A percentile compares a stretch with the other conserved stretches of the same genome.
Evolutionary conservation across 2,329 filamentous ascomycete genomes (phyloP).

Genomic region (Aspergillus piperis): DNA sequence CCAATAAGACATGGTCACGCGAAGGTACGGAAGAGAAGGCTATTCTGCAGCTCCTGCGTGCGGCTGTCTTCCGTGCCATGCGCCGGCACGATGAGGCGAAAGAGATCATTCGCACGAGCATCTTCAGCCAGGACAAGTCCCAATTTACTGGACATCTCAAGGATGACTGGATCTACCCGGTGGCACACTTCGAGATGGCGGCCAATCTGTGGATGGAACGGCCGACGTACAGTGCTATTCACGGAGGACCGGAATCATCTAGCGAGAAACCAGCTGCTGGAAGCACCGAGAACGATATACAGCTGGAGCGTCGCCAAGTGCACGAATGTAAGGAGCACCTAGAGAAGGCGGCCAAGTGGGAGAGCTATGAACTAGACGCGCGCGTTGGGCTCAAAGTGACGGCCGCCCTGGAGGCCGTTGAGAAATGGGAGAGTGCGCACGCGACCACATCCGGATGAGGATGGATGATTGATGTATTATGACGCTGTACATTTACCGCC

Average conservation of each 20-base stretch:
- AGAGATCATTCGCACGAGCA: slow-evolving; percentile 59
- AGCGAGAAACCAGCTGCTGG: slow-evolving; percentile 5
- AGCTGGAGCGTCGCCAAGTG: slow-evolving; percentile 44
- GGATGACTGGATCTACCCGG: slow-evolving; percentile 67
- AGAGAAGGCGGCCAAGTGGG: slow-evolving; percentile 61
- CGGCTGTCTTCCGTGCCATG: slow-evolving; percentile 66
- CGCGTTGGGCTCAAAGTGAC: slow-evolving; percentile 54
- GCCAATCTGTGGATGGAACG: slow-evolving; percentile 75
- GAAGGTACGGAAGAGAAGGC: slow-evolving; percentile 63
- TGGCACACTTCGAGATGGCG: slow-evolving; percentile 83
- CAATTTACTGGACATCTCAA: slow-evolving; percentile 54
- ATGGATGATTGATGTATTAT: slow-evolving; percentile 13
- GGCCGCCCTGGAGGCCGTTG: slow-evolving; percentile 47
- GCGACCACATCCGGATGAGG: slow-evolving; percentile 15
- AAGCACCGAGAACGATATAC: slow-evolving; percentile 6
- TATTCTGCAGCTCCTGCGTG: slow-evolving; percentile 66
- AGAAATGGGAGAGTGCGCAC: slow-evolving; percentile 44
- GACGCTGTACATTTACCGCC: slow-evolving; percentile 12
- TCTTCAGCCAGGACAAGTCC: slow-evolving; percentile 61
- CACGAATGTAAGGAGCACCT: slow-evolving; percentile 58
- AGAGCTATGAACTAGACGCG: slow-evolving; percentile 63
- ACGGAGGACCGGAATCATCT: slow-evolving; percentile 19
- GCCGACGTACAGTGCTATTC: slow-evolving; percentile 40
- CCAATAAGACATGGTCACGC: slow-evolving; percentile 52
- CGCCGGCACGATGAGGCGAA: slow-evolving; percentile 66